These are phyloP conservation scores for Plasmodium ovale DNA, from an alignment of 169 alveolate genomes.

Conservation along the genomic window DNA sequence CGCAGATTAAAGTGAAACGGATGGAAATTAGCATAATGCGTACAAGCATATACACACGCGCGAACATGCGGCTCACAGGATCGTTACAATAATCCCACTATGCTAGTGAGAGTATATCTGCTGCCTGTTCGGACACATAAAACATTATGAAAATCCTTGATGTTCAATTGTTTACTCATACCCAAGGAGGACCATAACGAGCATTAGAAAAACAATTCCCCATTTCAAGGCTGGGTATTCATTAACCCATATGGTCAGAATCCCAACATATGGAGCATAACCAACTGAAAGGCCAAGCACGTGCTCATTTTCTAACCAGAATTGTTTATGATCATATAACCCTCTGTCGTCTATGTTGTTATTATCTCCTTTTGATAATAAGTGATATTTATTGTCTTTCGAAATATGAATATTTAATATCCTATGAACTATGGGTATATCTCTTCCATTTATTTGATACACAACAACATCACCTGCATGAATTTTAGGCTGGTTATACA, in stretches of 20 bases:
- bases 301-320: slow-evolving; percentile 89
- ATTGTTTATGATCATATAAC: slow-evolving; percentile 88
- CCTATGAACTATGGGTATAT: slow-evolving; percentile 95
- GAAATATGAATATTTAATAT: slow-evolving; percentile 87
- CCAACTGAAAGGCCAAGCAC: slow-evolving; percentile 89
- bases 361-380: slow-evolving; percentile 95
- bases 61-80: too few species aligned
- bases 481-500: slow-evolving; percentile 81
- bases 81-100: too few species aligned
- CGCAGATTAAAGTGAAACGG: too few species aligned
- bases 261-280: slow-evolving; percentile 94
- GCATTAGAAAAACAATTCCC: slow-evolving; percentile 75
- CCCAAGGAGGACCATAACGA: slow-evolving; percentile 65
- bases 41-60: too few species aligned
- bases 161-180: slow-evolving; percentile 64
- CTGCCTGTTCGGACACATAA: too few species aligned
- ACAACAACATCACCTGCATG: slow-evolving; percentile 85
- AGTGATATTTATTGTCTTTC: slow-evolving; percentile 82
- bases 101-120: too few species aligned
- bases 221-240: slow-evolving; percentile 86
- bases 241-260: slow-evolving; percentile 92
- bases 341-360: slow-evolving; percentile 94
- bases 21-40: too few species aligned
- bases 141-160: too few species aligned
- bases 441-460: slow-evolving; percentile 87